Base-by-base conservation (phyloP, 352 stramenopile genomes). In the Blastocystis sp. region DNA sequence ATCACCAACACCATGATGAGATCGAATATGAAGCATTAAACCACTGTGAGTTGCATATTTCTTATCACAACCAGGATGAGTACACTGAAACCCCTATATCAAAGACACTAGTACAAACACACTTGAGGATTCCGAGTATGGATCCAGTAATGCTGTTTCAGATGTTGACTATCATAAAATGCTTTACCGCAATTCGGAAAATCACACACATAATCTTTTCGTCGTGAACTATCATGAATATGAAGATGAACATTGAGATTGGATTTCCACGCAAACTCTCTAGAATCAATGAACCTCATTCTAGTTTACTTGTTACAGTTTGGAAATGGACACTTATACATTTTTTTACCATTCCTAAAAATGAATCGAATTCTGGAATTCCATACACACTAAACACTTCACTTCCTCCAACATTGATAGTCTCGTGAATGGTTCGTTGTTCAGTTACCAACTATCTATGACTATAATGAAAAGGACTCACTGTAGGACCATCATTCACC, bases 141-240 rank as follows among this genome's bases (percentile, higher is more conserved):
- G 3, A 69, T 87, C 58, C 57, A 69, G 1, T 52, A 43, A 54
- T 87, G 77, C n/a, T 87, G 77, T 12, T 63, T 58, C 29, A 87
- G 56, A 32, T 87, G 77, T 35, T 87, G 77, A 32, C 37, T 63
- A 51, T 87, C 77, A 29, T 87, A 87, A 42, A 87, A 87, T 2
- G 77, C 51, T 61, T 87, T 87, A 12, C 27, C 49, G 32, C 77
- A 87, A 14, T 69, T 69, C 3, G 39, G 54, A 49, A 57, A 77
- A 9, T 32, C 54, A 51, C 77, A 87, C 9, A 74, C 57, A 46
- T 49, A 87, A 46, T 87, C 77, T 24, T 57, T 71, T 43, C 39
- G 35, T 7, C 77, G 59, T 32, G 46, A 46, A n/a, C 56, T 87
- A 54, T 87, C 77, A 32, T 87, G 77, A 24, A 42, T 87, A n/a